Base-by-base conservation (phyloP, 2,329 filamentous ascomycete genomes). In the Fusarium succisae region DNA sequence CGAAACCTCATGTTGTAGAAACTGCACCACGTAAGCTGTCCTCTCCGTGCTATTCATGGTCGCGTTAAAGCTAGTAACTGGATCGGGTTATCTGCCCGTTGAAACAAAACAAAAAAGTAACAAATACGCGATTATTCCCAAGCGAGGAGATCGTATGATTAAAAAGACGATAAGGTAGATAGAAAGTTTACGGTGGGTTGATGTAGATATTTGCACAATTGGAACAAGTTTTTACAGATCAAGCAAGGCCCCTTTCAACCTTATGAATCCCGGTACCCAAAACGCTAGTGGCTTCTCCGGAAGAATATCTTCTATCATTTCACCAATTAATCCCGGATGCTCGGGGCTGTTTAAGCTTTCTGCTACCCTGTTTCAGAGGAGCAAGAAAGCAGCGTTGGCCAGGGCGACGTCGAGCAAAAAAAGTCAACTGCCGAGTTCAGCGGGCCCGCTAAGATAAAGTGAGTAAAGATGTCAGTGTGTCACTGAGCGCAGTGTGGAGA, bases 341-440 rank as follows among this genome's bases (percentile, higher is more conserved):
- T 28, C 41, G 62, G 44, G 43, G 20, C 32, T n/a, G n/a, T 26
- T 47, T 68, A 47, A 62, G 35, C 54, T 68, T 68, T 30, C 4
- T 13, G 3, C 5, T 38, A 35, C 45, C 65, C 28, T 41, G 65
- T 67, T 67, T 67, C 53, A 61, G 41, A 26, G 28, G 4, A n/a
- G 17, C 8, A 47, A 41, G 56, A 55, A 55, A 66, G 39, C 37
- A 64, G 15, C 51, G n/a, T 30, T 65, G 22, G 37, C 8, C 50
- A 18, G n/a, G 47, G 56, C 60, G 50, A 50, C 63, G 50, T 47
- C 22, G 37, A 48, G 35, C 35, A 30, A 1, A 22, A 22, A 58
- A 58, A 32, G 20, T 41, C 5, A 67, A 67, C 53, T 68, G 65
- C 65, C 65, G 65, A 61, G 28, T n/a, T 30, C 28, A 53, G 39